These are phyloP conservation scores for Arabidopsis hybrid DNA, from an alignment of 441 rosid species.

Conservation along the genomic window DNA sequence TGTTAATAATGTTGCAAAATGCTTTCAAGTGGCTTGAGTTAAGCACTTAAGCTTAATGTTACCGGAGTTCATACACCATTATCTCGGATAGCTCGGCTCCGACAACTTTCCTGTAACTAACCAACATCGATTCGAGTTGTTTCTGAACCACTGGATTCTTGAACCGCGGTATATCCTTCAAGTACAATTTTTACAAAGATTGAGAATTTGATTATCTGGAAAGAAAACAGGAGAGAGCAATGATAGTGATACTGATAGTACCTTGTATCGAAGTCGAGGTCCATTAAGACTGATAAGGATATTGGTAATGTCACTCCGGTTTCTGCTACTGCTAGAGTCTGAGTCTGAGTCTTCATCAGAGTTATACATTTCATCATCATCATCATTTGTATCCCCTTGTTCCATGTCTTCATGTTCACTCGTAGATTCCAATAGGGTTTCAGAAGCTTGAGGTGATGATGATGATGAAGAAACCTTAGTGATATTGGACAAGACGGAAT, in stretches of 20 bases:
- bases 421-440: slow-evolving; percentile 43
- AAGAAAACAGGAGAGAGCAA: not conserved
- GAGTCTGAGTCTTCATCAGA: slow-evolving; percentile 59
- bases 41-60: slow-evolving; percentile 27
- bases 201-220: not conserved
- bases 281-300: slow-evolving; percentile 59
- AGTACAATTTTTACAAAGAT: slow-evolving; percentile 1
- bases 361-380: slow-evolving; percentile 56
- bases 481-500: slow-evolving; percentile 67
- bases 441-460: slow-evolving; percentile 47
- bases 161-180: slow-evolving; percentile 65
- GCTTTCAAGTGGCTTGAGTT: not conserved
- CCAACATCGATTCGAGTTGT: slow-evolving; percentile 63
- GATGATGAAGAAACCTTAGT: slow-evolving; percentile 46
- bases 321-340: slow-evolving; percentile 22
- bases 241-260: slow-evolving; percentile 31
- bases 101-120: slow-evolving; percentile 59
- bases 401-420: slow-evolving; percentile 52
- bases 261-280: slow-evolving; percentile 71
- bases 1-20: slow-evolving; percentile 20
- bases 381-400: slow-evolving; percentile 50
- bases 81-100: slow-evolving; percentile 73
- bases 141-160: slow-evolving; percentile 42
- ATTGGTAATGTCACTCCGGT: slow-evolving; percentile 52
- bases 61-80: slow-evolving; percentile 67